Conservation (phyloP, 1,284 basidiomycete genomes). For the Leccinum pallidistipes region DNA sequence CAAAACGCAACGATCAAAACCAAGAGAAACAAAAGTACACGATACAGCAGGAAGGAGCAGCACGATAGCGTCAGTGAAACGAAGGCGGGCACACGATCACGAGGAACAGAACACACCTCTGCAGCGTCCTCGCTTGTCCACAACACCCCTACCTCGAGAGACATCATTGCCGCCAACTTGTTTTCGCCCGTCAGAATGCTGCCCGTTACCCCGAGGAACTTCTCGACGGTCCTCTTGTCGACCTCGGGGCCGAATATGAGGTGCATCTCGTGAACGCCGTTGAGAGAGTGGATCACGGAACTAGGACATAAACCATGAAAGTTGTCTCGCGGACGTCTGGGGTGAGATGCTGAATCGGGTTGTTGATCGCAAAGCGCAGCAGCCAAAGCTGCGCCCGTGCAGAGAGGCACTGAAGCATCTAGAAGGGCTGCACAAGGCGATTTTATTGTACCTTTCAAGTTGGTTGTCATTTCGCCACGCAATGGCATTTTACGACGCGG, state of each 20-base stretch:
- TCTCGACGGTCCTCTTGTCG: slow-evolving; percentile 52
- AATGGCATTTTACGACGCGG: too few species aligned
- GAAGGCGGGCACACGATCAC: slow-evolving; percentile 15
- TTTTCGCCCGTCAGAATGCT: slow-evolving; percentile 32
- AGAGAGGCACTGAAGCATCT: too few species aligned
- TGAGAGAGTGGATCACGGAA: slow-evolving; percentile 46
- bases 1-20: not conserved
- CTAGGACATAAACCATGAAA: slow-evolving; percentile 60
- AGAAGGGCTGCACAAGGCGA: too few species aligned
- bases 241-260: slow-evolving; percentile 38
- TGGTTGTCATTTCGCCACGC: too few species aligned
- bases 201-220: slow-evolving; percentile 47
- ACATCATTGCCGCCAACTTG: slow-evolving; percentile 27
- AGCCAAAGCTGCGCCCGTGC: too few species aligned
- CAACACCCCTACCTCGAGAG: slow-evolving; percentile 44
- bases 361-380: slow-evolving; percentile 18
- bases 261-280: slow-evolving; percentile 36
- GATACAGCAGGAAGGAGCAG: not conserved
- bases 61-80: not conserved
- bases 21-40: not conserved
- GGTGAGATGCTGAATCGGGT: slow-evolving; percentile 34
- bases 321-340: slow-evolving; percentile 56
- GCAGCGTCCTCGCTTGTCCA: slow-evolving; percentile 39
- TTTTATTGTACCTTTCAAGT: too few species aligned
- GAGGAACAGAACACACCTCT: slow-evolving; percentile 36